phyloP scores from a whole-genome alignment of 202 grass and related monocot species.

The Bolboschoenoplectus hybrid region DNA sequence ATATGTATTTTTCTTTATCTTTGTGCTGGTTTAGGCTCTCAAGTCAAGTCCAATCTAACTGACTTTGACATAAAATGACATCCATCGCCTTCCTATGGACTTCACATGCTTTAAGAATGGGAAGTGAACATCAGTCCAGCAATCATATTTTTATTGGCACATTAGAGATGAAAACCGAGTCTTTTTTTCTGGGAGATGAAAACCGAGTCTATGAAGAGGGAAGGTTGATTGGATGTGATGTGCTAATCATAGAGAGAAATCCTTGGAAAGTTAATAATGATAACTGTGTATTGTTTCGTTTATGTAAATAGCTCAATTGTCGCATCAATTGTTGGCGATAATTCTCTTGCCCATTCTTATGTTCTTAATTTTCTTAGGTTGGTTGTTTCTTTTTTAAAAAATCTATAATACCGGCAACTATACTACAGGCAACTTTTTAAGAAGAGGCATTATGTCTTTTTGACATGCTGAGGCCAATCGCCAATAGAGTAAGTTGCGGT shows the following conservation, averaged over 20 bases:
- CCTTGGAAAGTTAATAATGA: constrained; percentile 32
- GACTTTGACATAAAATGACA: constrained; percentile 33
- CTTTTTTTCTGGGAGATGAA: constrained; percentile 3
- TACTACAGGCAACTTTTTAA: background rate
- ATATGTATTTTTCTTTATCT: constrained; percentile 13
- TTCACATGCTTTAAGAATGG: background rate
- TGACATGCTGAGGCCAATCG: background rate
- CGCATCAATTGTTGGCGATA: constrained; percentile 32
- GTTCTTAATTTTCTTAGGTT: background rate
- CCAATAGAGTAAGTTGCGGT: background rate
- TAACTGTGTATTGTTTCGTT: constrained; percentile 33
- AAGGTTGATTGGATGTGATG: constrained; percentile 29
- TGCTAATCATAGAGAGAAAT: constrained; percentile 37
- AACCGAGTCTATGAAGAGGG: background rate
- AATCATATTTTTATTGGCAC: background rate
- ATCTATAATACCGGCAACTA: background rate
- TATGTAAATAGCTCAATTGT: constrained; percentile 35
- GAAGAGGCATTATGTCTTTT: background rate
- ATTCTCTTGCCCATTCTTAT: constrained; percentile 3
- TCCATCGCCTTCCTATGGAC: constrained; percentile 17
- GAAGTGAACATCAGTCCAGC: background rate
- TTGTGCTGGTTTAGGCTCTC: constrained; percentile 52
- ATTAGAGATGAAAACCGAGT: background rate
- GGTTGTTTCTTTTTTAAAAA: background rate
- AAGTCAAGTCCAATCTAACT: constrained; percentile 83